Base-by-base conservation (phyloP, 2,329 filamentous ascomycete species). In the Colletotrichum spinosum region DNA sequence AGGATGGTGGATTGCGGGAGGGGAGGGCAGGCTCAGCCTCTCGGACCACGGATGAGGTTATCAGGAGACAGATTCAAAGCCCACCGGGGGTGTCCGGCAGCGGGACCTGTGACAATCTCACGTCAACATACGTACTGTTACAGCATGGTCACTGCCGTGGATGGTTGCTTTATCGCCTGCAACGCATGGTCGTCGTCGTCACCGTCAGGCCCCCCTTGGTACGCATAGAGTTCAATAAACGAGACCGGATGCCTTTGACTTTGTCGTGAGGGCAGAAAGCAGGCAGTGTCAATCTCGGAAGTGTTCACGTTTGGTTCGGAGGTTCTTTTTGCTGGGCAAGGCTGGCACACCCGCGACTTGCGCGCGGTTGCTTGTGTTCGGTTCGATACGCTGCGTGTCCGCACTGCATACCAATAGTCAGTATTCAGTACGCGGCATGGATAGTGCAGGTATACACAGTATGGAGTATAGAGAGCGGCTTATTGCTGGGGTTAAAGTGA, bases 401-500 rank as follows among this genome's bases (percentile, higher is more conserved):
- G 25, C 25, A 25, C 25, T 25, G 25, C 25, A 4, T 5, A 25
- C 25, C 25, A 25, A 25, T 25, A 25, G 25, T 25, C 25, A 25
- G 25, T 25, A 25, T 25, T 25, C 5, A 5, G 25, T 25, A 25
- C 25, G 25, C 25, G 25, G 25, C 25, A 25, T 25, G 25, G 25
- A 25, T 25, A 25, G 25, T 25, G 25, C 5, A 25, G 25, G 25
- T 25, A 25, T 25, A 25, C 25, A 25, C 25, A 25, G 25, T 25
- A 25, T 25, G 25, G 25, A 4, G 25, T 25, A 5, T 25, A 25
- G 25, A 25, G 4, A 25, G 25, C 25, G 25, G 25, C 25, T 45
- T 51, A 63, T 49, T 49, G 53, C 53, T 51, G 58, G 62, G 46
- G 58, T n/a, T 37, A 52, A 42, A 48, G 46, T 50, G 59, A 66